Evolutionary conservation across 2,329 filamentous ascomycete species (phyloP).

Genomic region (Zalaria obscura): DNA sequence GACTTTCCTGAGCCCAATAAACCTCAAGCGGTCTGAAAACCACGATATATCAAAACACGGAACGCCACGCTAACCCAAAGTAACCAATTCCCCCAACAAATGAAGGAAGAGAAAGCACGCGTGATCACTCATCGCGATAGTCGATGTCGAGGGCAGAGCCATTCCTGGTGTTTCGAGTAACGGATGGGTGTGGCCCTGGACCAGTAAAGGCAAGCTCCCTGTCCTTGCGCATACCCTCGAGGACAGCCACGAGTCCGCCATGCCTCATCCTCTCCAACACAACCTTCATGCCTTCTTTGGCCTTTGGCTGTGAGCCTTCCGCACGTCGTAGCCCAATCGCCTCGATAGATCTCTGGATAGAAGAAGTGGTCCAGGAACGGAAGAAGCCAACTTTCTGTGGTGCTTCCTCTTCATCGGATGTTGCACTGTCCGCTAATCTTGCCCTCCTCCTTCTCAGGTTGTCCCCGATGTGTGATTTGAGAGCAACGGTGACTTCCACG

Average conservation of each 20-base stretch:
- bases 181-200: not conserved
- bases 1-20: too few relatives aligned
- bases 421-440: constrained; percentile 21
- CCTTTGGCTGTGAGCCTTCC: constrained; percentile 64
- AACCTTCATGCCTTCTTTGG: constrained; percentile 69
- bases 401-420: constrained; percentile 29
- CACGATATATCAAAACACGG: not conserved
- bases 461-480: constrained; percentile 59
- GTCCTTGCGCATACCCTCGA: constrained; percentile 56
- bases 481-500: constrained; percentile 60
- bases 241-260: constrained; percentile 53
- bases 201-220: constrained; percentile 15
- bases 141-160: not conserved
- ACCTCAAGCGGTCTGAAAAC: too few relatives aligned
- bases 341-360: constrained; percentile 70
- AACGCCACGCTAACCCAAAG: not conserved
- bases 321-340: constrained; percentile 64
- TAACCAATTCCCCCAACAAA: not conserved
- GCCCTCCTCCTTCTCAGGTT: constrained; percentile 43
- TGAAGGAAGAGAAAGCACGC: not conserved
- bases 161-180: not conserved
- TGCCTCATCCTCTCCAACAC: constrained; percentile 58
- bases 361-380: constrained; percentile 49
- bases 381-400: constrained; percentile 41
- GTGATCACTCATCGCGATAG: constrained; percentile 1